Evolutionary conservation across 345 rosid genomes (phyloP).

Genomic region (Brassica carinata): DNA sequence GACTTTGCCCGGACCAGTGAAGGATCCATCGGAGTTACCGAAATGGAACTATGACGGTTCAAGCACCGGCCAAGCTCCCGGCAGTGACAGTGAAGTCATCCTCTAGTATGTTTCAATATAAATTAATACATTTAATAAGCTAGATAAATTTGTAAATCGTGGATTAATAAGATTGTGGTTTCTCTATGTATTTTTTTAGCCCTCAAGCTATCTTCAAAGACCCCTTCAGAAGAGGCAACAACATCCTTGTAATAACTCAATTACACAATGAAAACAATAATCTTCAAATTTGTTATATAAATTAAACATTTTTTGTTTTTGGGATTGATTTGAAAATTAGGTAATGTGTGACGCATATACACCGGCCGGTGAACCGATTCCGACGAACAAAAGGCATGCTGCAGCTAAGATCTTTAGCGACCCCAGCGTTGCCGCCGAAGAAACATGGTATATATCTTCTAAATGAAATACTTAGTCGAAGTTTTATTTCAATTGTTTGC

Average conservation of each 20-base stretch:
- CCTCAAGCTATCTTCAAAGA: constrained; percentile 79
- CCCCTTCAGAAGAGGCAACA: constrained; percentile 75
- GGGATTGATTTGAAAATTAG: constrained; percentile 33
- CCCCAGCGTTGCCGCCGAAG: constrained; percentile 59
- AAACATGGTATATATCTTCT: constrained; percentile 55
- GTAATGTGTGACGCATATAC: constrained; percentile 81
- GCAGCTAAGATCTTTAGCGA: constrained; percentile 70
- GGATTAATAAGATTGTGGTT: not conserved
- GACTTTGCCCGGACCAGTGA: constrained; percentile 63
- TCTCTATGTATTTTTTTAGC: constrained; percentile 33
- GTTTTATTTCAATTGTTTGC: not conserved
- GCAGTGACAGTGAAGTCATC: constrained; percentile 81
- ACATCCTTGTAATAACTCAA: constrained; percentile 57
- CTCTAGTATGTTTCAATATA: constrained; percentile 49
- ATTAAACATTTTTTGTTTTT: not conserved
- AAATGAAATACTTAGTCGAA: not conserved
- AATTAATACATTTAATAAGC: not conserved
- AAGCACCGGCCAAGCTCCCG: constrained; percentile 77
- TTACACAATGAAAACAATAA: not conserved
- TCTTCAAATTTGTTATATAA: not conserved
- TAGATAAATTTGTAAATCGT: not conserved
- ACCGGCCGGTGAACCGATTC: constrained; percentile 69
- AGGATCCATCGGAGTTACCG: constrained; percentile 64
- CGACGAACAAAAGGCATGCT: constrained; percentile 60
- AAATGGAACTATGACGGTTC: constrained; percentile 90